Percentiles rank a stretch among this genome's conserved stretches.
phyloP scores from a whole-genome alignment of 2,329 filamentous ascomycete species.

The Colletotrichum lini region DNA sequence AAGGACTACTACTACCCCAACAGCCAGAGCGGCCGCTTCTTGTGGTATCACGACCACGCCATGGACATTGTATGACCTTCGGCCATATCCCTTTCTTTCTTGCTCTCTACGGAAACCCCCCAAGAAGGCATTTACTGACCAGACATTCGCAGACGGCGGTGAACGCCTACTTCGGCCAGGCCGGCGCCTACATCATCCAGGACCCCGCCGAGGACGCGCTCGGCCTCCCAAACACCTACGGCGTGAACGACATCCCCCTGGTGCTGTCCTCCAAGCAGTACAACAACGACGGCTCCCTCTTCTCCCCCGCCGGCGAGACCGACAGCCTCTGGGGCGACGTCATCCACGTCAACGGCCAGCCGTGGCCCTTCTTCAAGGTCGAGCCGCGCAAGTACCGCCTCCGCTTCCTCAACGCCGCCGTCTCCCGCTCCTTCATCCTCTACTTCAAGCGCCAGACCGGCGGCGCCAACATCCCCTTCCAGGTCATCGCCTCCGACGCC shows the following conservation, averaged over 20 bases:
- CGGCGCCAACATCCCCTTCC: conserved; percentile 58
- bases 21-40: conserved; percentile 63
- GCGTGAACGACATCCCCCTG: conserved; percentile 68
- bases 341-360: conserved; percentile 71
- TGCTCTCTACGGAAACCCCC: background rate
- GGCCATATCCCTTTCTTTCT: too few relatives aligned
- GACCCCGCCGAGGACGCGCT: conserved; percentile 65
- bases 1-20: conserved; percentile 77
- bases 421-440: conserved; percentile 63
- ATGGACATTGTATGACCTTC: conserved; percentile 50
- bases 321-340: conserved; percentile 69
- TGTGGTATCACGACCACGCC: conserved; percentile 71
- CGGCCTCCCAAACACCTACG: conserved; percentile 63
- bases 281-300: conserved; percentile 63
- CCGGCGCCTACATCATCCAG: conserved; percentile 68
- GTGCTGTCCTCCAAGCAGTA: conserved; percentile 66
- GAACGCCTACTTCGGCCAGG: conserved; percentile 70
- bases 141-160: conserved; percentile 57
- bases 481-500: conserved; percentile 68
- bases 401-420: conserved; percentile 65
- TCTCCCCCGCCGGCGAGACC: conserved; percentile 60
- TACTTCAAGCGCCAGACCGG: conserved; percentile 58
- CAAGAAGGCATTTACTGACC: background rate
- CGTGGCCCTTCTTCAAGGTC: conserved; percentile 72
- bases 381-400: conserved; percentile 74